These are phyloP conservation scores for Xenoacremonium recifei DNA, from an alignment of 2,329 filamentous ascomycete genomes.

Conservation along the genomic window DNA sequence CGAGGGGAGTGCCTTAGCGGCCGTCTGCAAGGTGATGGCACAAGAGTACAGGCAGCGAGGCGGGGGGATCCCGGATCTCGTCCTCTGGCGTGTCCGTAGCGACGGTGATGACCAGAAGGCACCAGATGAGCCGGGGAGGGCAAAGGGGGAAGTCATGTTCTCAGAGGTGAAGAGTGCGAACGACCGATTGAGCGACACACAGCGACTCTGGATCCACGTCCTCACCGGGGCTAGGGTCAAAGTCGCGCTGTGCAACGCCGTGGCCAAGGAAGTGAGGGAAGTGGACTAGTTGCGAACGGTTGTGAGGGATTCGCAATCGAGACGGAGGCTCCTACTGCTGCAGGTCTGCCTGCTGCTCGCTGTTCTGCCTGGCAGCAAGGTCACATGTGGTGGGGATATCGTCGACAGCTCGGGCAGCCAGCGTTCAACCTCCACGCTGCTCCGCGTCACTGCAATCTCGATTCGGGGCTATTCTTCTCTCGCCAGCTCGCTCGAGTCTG, in stretches of 20 bases:
- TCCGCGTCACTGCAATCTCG: neutral
- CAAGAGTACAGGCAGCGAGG: conserved; percentile 89
- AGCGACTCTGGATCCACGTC: conserved; percentile 95
- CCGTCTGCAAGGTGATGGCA: conserved; percentile 88
- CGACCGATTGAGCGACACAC: conserved; percentile 92
- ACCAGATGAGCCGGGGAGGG: conserved; percentile 30
- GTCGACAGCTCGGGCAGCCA: neutral
- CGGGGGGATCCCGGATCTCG: conserved; percentile 87
- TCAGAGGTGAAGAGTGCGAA: conserved; percentile 81
- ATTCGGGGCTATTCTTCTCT: too few relatives aligned
- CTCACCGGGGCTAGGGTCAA: conserved; percentile 78
- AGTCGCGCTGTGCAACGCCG: conserved; percentile 75
- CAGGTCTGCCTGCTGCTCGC: neutral
- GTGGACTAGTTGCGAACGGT: conserved; percentile 31
- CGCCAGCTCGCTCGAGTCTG: neutral
- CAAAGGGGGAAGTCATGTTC: conserved; percentile 67
- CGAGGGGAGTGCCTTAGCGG: conserved; percentile 73
- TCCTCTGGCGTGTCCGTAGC: conserved; percentile 68
- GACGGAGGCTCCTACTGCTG: neutral
- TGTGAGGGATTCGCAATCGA: conserved; percentile 6
- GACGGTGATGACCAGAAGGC: conserved; percentile 24
- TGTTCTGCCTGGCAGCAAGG: neutral
- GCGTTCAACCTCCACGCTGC: neutral
- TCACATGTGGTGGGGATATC: neutral
- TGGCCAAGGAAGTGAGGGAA: conserved; percentile 51